Base-by-base conservation (phyloP, 495 filamentous ascomycete species). In the Penicillium macrosclerotiorum region DNA sequence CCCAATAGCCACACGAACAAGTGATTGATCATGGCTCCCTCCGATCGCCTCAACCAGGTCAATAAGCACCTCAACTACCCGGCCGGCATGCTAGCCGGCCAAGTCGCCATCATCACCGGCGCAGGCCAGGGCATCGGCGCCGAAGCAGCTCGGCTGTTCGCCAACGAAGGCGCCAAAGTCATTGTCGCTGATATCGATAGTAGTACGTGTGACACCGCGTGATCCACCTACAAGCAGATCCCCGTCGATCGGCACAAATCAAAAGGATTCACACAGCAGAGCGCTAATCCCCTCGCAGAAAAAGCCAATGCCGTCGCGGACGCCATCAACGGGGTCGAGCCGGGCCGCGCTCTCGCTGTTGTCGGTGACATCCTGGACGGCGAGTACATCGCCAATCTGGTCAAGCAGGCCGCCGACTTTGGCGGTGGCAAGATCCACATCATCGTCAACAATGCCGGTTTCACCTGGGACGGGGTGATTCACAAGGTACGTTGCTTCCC, bases 391-490 rank as follows among this genome's bases (percentile, higher is more conserved):
- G 71, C 77, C 35, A 64, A 76, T 16, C 73, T 94, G 3, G 81
- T 94, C 6, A 80, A 83, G 63, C 81, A 78, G 54, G 74, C 88
- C 0, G 89, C 84, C 3, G 85, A 84, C 39, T 91, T 93, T 57
- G 89, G 89, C 18, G 72, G 76, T 41, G 89, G 88, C 46, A 93
- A 93, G 74, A 88, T 95, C 45, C 85, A 95, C 65, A 82, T 90
- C 43, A 81, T 92, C 44, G 86, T 94, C 27, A 93, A 93, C 62
- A 93, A 92, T 68, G 89, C 89, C 1, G 88, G 89, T 26, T 86
- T 86, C 64, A 94, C 89, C 0, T 95, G 88, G 86, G 89, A 95
- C 60, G 89, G 82, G 3, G 88, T 94, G 17, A 89, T 94, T 54
- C 88, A 93, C 71, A 92, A 91, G 77, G 83, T 84, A 42, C 29